A percentile compares a stretch with the other conserved stretches of the same genome.
Conservation (phyloP, 2,329 filamentous ascomycete species). For the Leptographium wingfieldii region DNA sequence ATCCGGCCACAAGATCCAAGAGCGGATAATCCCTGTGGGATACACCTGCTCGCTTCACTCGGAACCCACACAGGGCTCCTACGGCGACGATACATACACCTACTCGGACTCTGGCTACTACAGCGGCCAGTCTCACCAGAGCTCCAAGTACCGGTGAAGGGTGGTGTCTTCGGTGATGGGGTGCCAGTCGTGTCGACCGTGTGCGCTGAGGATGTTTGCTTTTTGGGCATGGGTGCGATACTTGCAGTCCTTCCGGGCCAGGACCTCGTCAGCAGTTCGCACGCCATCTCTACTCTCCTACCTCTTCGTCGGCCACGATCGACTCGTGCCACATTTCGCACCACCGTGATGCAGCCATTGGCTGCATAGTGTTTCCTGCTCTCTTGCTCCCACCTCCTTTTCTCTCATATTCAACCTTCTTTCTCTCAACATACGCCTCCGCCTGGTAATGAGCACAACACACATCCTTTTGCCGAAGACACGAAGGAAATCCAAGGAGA, state of each 20-base stretch:
- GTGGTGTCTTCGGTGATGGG: conserved; percentile 39
- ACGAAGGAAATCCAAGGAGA: not conserved
- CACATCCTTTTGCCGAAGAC: not conserved
- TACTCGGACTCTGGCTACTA: conserved; percentile 45
- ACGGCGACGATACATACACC: conserved; percentile 25
- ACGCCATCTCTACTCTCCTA: conserved; percentile 36
- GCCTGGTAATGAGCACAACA: not conserved
- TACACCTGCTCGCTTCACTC: conserved; percentile 58
- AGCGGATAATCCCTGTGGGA: conserved; percentile 69
- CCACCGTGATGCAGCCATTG: conserved; percentile 12
- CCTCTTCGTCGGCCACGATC: conserved; percentile 33
- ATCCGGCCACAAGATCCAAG: conserved; percentile 57
- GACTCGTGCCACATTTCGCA: conserved; percentile 26
- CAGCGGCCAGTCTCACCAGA: conserved; percentile 33
- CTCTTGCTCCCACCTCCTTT: not conserved
- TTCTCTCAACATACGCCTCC: too few species aligned
- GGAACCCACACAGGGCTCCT: conserved; percentile 21
- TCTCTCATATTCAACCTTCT: not conserved
- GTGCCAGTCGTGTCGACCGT: conserved; percentile 27
- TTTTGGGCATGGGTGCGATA: conserved; percentile 34
- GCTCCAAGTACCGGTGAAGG: conserved; percentile 36
- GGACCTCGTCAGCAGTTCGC: conserved; percentile 20
- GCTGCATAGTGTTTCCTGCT: not conserved
- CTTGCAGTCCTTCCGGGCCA: conserved; percentile 33
- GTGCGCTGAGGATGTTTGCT: conserved; percentile 29